These are phyloP conservation scores for Chimonanthus praecox DNA, from an alignment of 164 flowering plant species.

Conservation along the genomic window DNA sequence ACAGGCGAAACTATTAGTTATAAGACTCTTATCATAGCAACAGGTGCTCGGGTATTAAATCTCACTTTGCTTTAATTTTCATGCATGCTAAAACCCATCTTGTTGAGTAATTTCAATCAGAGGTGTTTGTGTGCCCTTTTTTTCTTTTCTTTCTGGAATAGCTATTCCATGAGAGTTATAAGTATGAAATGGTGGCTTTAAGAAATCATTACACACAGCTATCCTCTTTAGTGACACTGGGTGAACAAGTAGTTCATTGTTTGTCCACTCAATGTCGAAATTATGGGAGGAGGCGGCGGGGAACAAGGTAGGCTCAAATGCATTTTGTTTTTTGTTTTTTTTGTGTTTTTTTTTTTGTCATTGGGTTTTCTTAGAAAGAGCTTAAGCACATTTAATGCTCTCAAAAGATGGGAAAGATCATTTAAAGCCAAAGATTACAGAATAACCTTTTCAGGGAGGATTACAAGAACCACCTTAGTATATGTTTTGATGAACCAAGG, in stretches of 20 bases:
- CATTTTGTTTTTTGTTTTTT: too few relatives aligned
- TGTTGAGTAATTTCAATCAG: background rate
- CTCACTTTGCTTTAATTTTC: conserved; percentile 19
- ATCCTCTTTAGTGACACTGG: too few relatives aligned
- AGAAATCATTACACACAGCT: too few relatives aligned
- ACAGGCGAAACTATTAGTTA: conserved; percentile 94
- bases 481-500: too few relatives aligned
- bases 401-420: too few relatives aligned
- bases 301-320: background rate
- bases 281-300: background rate
- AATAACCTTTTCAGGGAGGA: too few relatives aligned
- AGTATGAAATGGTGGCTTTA: background rate
- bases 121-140: background rate
- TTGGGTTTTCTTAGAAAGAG: too few relatives aligned
- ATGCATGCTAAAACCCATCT: too few relatives aligned
- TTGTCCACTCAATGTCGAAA: background rate
- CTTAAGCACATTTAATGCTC: too few relatives aligned
- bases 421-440: too few relatives aligned
- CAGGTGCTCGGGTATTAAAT: conserved; percentile 95
- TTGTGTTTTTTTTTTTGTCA: background rate
- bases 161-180: background rate
- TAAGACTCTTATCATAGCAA: conserved; percentile 80
- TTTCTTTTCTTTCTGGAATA: background rate
- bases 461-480: too few relatives aligned
- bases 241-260: too few relatives aligned